Evolutionary conservation across 139 green algal genomes (phyloP).

Genomic region (Auxenochlorella pyrenoidosa): DNA sequence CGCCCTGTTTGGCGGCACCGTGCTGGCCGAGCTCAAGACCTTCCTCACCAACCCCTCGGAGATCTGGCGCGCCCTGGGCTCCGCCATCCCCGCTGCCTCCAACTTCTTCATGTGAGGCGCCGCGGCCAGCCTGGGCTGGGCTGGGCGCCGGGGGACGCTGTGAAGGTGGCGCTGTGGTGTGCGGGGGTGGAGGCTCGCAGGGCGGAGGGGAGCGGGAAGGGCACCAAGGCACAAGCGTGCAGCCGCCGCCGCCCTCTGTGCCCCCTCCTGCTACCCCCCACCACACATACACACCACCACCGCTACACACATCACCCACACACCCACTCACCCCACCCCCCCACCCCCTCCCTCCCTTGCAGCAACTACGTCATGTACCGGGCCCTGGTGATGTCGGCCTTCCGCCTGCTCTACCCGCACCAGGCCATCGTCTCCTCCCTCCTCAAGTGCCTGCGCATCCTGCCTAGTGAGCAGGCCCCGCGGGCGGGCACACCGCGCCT

Average conservation of each 20-base stretch:
- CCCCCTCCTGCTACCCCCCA: too few relatives aligned
- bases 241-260: too few relatives aligned
- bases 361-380: slow-evolving; percentile 43
- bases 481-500: background rate
- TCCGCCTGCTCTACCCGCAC: slow-evolving; percentile 61
- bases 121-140: background rate
- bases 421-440: slow-evolving; percentile 34
- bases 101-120: slow-evolving; percentile 88
- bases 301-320: too few relatives aligned
- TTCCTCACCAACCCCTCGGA: slow-evolving; percentile 60
- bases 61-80: slow-evolving; percentile 73
- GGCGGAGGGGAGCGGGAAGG: too few relatives aligned
- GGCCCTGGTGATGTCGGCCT: slow-evolving; percentile 46
- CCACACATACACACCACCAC: background rate
- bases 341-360: background rate
- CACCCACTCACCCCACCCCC: too few relatives aligned
- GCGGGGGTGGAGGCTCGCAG: too few relatives aligned
- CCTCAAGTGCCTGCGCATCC: slow-evolving; percentile 39
- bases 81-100: slow-evolving; percentile 77
- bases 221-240: too few relatives aligned
- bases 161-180: too few relatives aligned
- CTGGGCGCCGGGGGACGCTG: too few relatives aligned
- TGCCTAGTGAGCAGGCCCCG: slow-evolving; percentile 2
- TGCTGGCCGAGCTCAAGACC: slow-evolving; percentile 53
- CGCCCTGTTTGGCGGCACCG: slow-evolving; percentile 65